Percentiles rank a stretch among this genome's conserved stretches.
Conservation (phyloP, 108 stramenopile genomes). For the Parmales sp. region DNA sequence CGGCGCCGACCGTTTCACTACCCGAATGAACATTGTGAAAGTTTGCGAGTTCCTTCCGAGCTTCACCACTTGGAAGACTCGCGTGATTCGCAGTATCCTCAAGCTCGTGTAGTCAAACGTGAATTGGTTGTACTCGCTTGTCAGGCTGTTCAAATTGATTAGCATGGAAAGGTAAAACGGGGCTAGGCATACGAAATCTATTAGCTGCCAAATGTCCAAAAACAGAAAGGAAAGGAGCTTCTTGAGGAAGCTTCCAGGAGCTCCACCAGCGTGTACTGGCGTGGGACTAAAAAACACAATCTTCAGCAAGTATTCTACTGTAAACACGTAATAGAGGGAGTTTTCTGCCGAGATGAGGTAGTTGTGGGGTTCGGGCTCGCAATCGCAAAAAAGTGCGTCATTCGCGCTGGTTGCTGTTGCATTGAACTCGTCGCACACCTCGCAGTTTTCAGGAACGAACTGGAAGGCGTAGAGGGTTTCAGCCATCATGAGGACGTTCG, state of each 20-base stretch:
- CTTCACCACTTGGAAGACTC: constrained; percentile 55
- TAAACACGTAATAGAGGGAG: constrained; percentile 40
- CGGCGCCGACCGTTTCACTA: constrained; percentile 24
- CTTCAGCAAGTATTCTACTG: constrained; percentile 49
- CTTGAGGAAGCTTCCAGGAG: neutral
- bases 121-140: too few species aligned
- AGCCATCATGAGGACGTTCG: constrained; percentile 48
- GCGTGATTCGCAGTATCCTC: constrained; percentile 43
- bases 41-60: constrained; percentile 52
- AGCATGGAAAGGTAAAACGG: constrained; percentile 48
- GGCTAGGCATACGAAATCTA: constrained; percentile 34
- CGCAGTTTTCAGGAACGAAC: constrained; percentile 39
- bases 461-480: constrained; percentile 51
- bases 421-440: constrained; percentile 27
- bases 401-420: neutral
- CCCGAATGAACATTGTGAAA: constrained; percentile 37
- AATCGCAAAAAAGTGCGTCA: constrained; percentile 27
- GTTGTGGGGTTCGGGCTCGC: constrained; percentile 40
- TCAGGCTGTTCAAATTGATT: constrained; percentile 26
- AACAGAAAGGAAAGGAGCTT: neutral
- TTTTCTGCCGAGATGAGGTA: constrained; percentile 18
- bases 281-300: constrained; percentile 29
- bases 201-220: constrained; percentile 27
- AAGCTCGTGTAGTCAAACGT: too few species aligned
- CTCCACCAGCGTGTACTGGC: neutral